Evolutionary conservation across 805 yeast species (phyloP), one percentile per base, ranked within the genome.

Genomic region (Zygosaccharomyces pseudorouxii): DNA sequence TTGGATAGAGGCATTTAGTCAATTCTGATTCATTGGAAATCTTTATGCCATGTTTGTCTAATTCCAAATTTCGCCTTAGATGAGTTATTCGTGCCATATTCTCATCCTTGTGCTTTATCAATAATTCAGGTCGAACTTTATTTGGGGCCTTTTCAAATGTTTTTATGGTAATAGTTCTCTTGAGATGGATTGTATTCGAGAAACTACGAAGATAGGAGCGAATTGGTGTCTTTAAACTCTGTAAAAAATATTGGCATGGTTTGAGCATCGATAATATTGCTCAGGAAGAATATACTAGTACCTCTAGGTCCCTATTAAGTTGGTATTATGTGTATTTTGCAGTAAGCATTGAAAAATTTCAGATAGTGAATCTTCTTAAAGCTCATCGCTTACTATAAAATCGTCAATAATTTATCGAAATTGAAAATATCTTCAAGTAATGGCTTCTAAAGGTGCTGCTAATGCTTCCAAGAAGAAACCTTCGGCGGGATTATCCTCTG

Each of bases 401-500:
- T 9, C 6, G 14, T 9, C 44, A 40, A 14, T 9, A 40, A 40
- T 12, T 16, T 12, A 29, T n/a, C n/a, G 9, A 27, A 35, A 31
- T n/a, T 14, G 44, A 7, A 28, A 14, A 42, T 20, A 20, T 22
- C 31, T 42, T 16, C 14, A 38, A n/a, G 29, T 7, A 28, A 64
- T 63, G 69, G 59, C 65, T 19, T 63, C 69, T 12, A 65, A 64
- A 48, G 42, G 64, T 5, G 47, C 60, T 33, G 45, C 60, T 6
- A 18, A 65, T 19, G 54, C 54, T 16, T 38, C 66, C 6, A 65
- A 64, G 52, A 68, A 67, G 55, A 62, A 63, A 46, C 28, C 57
- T n/a, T 28, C 59, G 3, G 36, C 59, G 1, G 47, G 55, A 6
- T 40, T 55, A 5, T 33, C 49, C n/a, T 48, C 60, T 3, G 51